Evolutionary conservation across 2,329 filamentous ascomycete genomes (phyloP).

Genomic region (Colletotrichum noveboracense): DNA sequence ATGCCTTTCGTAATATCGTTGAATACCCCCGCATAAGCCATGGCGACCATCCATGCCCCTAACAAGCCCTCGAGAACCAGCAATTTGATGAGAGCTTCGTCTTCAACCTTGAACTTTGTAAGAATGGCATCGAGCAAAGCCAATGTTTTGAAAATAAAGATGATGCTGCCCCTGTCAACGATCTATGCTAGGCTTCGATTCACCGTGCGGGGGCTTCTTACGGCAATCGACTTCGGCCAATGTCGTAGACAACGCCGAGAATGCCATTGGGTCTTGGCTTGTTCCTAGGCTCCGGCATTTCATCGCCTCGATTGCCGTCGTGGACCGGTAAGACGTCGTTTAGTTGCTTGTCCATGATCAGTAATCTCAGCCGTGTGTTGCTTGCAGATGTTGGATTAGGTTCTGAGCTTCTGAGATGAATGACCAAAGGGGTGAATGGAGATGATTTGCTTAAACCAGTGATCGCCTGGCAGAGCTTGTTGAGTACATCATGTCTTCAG

Average conservation of each 20-base stretch:
- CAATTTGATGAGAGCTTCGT: not conserved
- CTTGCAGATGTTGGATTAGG: not conserved
- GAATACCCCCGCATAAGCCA: not conserved
- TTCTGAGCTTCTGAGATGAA: not conserved
- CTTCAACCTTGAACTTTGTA: not conserved
- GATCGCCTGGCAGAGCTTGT: not conserved
- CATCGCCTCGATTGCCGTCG: not conserved
- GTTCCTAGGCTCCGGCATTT: not conserved
- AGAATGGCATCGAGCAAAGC: not conserved
- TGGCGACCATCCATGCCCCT: not conserved
- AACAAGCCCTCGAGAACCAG: not conserved
- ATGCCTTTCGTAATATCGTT: not conserved
- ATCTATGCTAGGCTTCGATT: not conserved
- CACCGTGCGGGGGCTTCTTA: not conserved
- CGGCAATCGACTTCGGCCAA: not conserved
- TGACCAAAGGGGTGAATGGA: not conserved
- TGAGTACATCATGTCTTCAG: not conserved
- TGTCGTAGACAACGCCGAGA: not conserved
- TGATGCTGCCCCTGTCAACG: not conserved
- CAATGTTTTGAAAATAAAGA: not conserved
- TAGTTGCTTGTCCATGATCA: not conserved
- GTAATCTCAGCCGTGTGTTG: not conserved
- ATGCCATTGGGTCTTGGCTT: not conserved
- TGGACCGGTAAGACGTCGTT: accelerated
- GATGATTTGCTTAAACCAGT: not conserved